Base-by-base conservation (phyloP, 2,329 filamentous ascomycete species). In the Colletotrichum sp. region DNA sequence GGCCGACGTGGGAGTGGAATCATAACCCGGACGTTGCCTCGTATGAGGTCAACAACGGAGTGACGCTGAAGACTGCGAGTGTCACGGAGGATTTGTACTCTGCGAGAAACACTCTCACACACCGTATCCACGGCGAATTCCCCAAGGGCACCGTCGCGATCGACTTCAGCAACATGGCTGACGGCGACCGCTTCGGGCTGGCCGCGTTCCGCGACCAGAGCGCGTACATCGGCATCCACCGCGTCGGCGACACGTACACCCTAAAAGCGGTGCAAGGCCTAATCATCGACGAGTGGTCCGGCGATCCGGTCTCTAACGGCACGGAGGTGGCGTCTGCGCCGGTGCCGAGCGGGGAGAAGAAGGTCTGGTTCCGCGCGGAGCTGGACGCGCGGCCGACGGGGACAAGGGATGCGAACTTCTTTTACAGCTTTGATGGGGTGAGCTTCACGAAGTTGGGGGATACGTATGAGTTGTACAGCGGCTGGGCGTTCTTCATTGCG, bases 1-100 rank as follows among this genome's bases (percentile, higher is more conserved):
- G 83, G 8, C 84, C 85, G 0, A 82, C 86, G 3, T 92, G 89
- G 88, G 90, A 92, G 80, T 92, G 90, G 90, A 93, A 92, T 79
- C 91, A 92, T 78, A 92, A 92, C 80, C 91, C 91, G 0, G 89
- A 92, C 71, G 84, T 81, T 1, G 82, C 80, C 12, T 87, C 86
- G 10, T 92, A 82, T 78, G 80, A 79, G 3, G 83, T 91, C 13
- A 80, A 83, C 55, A 82, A 86, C 34, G 87, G 88, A 3, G 78
- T 92, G 4, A 85, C 83, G 0, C 83, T 92, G 2, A 82, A 80
- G 32, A 88, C 90, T 3, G 88, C 87, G 2, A 89, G 87, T 0
- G 85, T 91, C 1, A 92, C 90, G 0, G 81, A 83, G 16, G 90
- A 92, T 77, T 79, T 92, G 3, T 89, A 85, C 71, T 78, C 79